These are phyloP conservation scores for Aspergillus sp. DNA, from an alignment of 2,329 filamentous ascomycete species.

Conservation along the genomic window DNA sequence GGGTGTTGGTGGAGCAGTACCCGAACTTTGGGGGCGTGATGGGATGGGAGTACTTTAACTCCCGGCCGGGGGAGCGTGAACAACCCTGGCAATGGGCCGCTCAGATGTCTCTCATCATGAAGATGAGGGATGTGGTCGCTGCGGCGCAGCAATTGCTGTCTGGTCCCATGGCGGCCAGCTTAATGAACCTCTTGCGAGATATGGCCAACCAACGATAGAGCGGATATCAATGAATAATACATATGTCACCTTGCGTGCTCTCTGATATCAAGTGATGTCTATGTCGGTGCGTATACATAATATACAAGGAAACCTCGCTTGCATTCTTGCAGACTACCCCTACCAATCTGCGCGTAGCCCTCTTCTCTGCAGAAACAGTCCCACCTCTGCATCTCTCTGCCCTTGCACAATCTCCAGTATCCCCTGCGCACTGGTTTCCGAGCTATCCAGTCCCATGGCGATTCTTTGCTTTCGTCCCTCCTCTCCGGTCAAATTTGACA, in stretches of 20 bases:
- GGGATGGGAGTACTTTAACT: slow-evolving; percentile 96
- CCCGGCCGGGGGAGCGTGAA: slow-evolving; percentile 61
- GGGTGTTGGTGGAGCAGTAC: slow-evolving; percentile 58
- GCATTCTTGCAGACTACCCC: neutral
- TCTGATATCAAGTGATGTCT: no score
- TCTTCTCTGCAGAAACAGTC: slow-evolving; percentile 6
- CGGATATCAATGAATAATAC: neutral
- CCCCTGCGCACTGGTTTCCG: slow-evolving; percentile 15
- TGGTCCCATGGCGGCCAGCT: slow-evolving; percentile 28
- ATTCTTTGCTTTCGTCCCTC: slow-evolving; percentile 17
- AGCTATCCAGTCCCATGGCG: slow-evolving; percentile 21
- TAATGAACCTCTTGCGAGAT: slow-evolving; percentile 30
- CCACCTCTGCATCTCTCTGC: slow-evolving; percentile 29
- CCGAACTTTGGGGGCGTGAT: slow-evolving; percentile 80
- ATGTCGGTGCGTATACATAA: no score
- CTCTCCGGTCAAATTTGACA: slow-evolving; percentile 26
- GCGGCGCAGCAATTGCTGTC: slow-evolving; percentile 30
- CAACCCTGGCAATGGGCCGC: slow-evolving; percentile 77
- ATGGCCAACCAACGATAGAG: slow-evolving; percentile 26
- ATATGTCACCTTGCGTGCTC: no score
- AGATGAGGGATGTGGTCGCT: slow-evolving; percentile 39
- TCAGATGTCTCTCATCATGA: slow-evolving; percentile 58
- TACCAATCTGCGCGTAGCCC: neutral
- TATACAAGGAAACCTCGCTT: no score
- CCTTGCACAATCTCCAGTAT: slow-evolving; percentile 28